Evolutionary conservation across 305 asterid genomes (phyloP), one percentile per base, ranked within the genome.

Genomic region (Salvia sclarea): DNA sequence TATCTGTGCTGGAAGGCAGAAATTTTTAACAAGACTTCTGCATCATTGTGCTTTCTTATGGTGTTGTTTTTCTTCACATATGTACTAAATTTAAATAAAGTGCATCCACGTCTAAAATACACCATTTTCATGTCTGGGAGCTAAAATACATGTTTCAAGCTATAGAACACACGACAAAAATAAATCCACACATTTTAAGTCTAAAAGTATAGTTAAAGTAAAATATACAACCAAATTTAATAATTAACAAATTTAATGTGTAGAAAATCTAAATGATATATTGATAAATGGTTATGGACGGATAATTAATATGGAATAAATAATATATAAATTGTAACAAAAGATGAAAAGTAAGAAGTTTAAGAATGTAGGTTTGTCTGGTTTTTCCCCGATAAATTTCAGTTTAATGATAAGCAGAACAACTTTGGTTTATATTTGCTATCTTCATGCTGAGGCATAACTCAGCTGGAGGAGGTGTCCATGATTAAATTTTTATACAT

Each of bases 381-480:
- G 10, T 9, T 37, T 37, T 37, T 35, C 41, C 11, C 13, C 43
- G 13, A n/a, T 9, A 31, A 69, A 17, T 33, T 25, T 30, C 35
- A 22, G 9, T 13, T 41, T 21, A n/a, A 63, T 6, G 28, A 28
- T n/a, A 30, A 28, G 61, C 8, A 0, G 8, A 30, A 7, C 13
- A 48, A 30, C 13, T 6, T 62, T 35, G 66, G 30, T 70, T 64
- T 57, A 21, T 59, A n/a, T 38, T 73, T 40, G 59, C 37, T 53
- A 7, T 37, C 45, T 37, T 58, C 7, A 0, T 49, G 61, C 56
- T 54, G 69, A 69, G 35, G 44, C 18, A 28, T 64, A 16, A 48
- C 28, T 8, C 31, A 63, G 44, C 66, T 60, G 28, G 40, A 16
- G 64, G 48, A 60, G 45, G 45, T 41, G 18, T 40, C 64, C 44